Base-by-base conservation (phyloP, 352 stramenopile species). In the Globisporangium abappressorium region DNA sequence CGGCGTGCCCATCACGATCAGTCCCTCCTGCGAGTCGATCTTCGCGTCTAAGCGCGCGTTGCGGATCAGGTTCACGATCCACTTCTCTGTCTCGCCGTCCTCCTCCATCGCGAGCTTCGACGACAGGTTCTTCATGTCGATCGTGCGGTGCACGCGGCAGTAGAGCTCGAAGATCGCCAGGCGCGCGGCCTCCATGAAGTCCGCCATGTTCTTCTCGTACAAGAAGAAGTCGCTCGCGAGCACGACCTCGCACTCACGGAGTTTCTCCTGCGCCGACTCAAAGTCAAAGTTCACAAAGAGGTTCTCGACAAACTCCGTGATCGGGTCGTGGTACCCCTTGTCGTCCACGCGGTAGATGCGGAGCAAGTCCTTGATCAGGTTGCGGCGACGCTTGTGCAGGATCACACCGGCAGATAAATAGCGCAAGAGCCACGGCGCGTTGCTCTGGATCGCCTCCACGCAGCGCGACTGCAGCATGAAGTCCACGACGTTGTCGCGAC, bases 111-210 rank as follows among this genome's bases (percentile, higher is more conserved):
- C 95, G 65, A 99, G 85, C 85, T 99, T 98, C 33, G 95, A 90
- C 53, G 96, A 97, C 69, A 99, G 85, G 71, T 95, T 96, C 66
- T 91, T 91, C 74, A 99, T 98, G 85, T 99, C 97, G 79, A 99
- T 99, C 79, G 98, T 99, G 75, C 98, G 90, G 87, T 99, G 97
- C 73, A 99, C 99, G 62, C 97, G 90, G 82, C 97, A 99, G 84
- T 99, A 99, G 71, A 99, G 99, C 80, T 99, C 98, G 77, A 99
- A 99, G 66, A 99, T 98, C 80, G 98, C 97, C 18, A 99, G 87
- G 26, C 97, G 86, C 18, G 97, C 97, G 43, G 97, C 90, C 77
- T 99, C 97, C 96, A 99, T 99, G 69, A 99, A 99, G 69, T 97
- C 93, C n/a, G 85, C 94, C 75, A 98, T 97, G 74, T 98, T 98